Conservation (phyloP, 2,329 filamentous ascomycete species). For the Epichloe coenophiala region DNA sequence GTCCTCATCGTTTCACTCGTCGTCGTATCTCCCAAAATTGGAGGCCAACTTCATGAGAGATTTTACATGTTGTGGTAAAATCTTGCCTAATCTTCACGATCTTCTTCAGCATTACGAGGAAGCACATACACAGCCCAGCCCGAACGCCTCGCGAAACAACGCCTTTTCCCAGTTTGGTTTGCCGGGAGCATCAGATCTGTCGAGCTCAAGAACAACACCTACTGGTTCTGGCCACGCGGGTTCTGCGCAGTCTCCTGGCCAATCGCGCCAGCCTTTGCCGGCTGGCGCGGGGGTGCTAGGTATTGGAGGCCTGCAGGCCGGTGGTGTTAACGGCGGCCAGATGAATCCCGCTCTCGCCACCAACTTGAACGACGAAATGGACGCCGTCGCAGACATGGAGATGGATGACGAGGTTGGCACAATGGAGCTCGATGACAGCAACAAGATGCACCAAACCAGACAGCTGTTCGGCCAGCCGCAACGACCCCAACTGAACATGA, state of each 20-base stretch:
- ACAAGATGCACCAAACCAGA: conserved; percentile 55
- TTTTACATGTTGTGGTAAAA: conserved; percentile 88
- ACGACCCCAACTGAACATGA: conserved; percentile 63
- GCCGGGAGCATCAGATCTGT: conserved; percentile 18
- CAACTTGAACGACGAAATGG: conserved; percentile 50
- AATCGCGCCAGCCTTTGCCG: conserved; percentile 21
- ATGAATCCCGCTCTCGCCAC: conserved; percentile 29
- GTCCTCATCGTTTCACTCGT: conserved; percentile 93
- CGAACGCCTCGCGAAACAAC: conserved; percentile 26
- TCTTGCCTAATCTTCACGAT: conserved; percentile 83
- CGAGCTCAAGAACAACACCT: conserved; percentile 19
- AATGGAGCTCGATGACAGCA: conserved; percentile 49
- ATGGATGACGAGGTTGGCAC: conserved; percentile 71
- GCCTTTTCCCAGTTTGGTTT: conserved; percentile 27
- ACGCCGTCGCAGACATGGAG: conserved; percentile 88
- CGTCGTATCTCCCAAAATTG: conserved; percentile 88
- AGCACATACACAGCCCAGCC: conserved; percentile 62
- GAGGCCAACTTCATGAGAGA: conserved; percentile 97
- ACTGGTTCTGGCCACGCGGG: conserved; percentile 15
- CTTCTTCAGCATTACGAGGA: conserved; percentile 95
- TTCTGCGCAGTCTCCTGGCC: conserved; percentile 14
- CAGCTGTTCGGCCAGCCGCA: conserved; percentile 54
- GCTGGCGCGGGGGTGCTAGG: conserved; percentile 21
- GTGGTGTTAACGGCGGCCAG: conserved; percentile 18
- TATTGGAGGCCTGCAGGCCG: conserved; percentile 21